A percentile compares a stretch with the other conserved stretches of the same genome.
Evolutionary conservation across 768 basidiomycete genomes (phyloP).

Genomic region (Crassisporium funariophilum): DNA sequence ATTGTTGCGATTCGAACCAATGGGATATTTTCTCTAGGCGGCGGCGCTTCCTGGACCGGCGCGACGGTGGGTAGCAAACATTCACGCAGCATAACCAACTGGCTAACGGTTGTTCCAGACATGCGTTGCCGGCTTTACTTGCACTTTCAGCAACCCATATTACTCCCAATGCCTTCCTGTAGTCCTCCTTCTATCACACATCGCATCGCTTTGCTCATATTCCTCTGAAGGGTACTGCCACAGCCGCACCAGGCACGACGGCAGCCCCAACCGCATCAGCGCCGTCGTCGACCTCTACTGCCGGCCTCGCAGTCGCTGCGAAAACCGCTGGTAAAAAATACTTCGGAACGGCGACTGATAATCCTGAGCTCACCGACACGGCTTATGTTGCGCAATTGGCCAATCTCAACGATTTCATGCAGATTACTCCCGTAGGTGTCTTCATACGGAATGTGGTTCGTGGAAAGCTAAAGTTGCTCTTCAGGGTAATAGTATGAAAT

Average conservation of each 20-base stretch:
- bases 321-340: slow-evolving; percentile 47
- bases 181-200: slow-evolving; percentile 4
- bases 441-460: background rate
- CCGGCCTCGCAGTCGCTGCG: slow-evolving; percentile 35
- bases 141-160: slow-evolving; percentile 39
- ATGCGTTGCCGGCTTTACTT: slow-evolving; percentile 42
- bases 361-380: slow-evolving; percentile 44
- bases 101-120: slow-evolving; percentile 22
- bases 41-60: slow-evolving; percentile 27
- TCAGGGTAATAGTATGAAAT: slow-evolving; percentile 58
- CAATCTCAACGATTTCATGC: slow-evolving; percentile 42
- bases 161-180: slow-evolving; percentile 48
- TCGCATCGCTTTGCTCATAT: no score
- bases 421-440: slow-evolving; percentile 44
- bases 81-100: background rate
- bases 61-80: slow-evolving; percentile 25
- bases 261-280: no score
- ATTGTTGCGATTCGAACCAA: background rate
- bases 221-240: no score
- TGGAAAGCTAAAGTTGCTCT: background rate
- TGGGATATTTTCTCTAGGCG: slow-evolving; percentile 13
- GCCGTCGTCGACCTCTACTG: no score
- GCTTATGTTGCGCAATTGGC: slow-evolving; percentile 41
- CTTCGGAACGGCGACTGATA: slow-evolving; percentile 54
- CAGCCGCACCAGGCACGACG: no score